Evolutionary conservation across 163 green algal species (phyloP).

Genomic region (Scenedesmus sp.): DNA sequence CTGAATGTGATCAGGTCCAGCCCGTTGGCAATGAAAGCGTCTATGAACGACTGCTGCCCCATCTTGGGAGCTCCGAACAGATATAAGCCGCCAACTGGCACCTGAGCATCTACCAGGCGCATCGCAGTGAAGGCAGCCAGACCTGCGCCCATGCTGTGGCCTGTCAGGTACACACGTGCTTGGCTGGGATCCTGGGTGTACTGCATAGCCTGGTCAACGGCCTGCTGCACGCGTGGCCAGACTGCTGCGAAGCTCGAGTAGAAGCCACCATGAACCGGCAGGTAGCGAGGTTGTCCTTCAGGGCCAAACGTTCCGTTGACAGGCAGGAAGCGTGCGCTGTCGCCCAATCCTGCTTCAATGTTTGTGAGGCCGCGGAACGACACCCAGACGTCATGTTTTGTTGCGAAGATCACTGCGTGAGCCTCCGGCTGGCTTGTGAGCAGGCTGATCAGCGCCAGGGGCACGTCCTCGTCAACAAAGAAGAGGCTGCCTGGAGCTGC

Average conservation of each 20-base stretch:
- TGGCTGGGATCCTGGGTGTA: not conserved
- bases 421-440: constrained; percentile 31
- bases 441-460: not conserved
- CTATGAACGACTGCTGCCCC: constrained; percentile 37
- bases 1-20: not conserved
- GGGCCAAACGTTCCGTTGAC: constrained; percentile 25
- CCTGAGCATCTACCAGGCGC: not conserved
- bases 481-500: not conserved
- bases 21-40: not conserved
- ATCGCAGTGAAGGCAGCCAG: constrained; percentile 12
- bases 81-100: constrained; percentile 16
- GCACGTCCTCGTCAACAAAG: constrained; percentile 27
- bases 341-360: not conserved
- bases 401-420: constrained; percentile 37
- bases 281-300: not conserved
- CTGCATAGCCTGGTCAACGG: not conserved
- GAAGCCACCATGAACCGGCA: constrained; percentile 43
- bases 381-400: constrained; percentile 22
- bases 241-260: constrained; percentile 35
- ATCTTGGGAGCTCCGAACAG: constrained; percentile 44
- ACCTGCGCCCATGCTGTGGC: constrained; percentile 43
- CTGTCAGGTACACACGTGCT: constrained; percentile 19
- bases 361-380: constrained; percentile 38
- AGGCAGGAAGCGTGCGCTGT: not conserved
- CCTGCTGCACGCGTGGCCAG: constrained; percentile 20